These are phyloP conservation scores for Isochrysis galbana DNA, from an alignment of 78 protist species.

Conservation along the genomic window DNA sequence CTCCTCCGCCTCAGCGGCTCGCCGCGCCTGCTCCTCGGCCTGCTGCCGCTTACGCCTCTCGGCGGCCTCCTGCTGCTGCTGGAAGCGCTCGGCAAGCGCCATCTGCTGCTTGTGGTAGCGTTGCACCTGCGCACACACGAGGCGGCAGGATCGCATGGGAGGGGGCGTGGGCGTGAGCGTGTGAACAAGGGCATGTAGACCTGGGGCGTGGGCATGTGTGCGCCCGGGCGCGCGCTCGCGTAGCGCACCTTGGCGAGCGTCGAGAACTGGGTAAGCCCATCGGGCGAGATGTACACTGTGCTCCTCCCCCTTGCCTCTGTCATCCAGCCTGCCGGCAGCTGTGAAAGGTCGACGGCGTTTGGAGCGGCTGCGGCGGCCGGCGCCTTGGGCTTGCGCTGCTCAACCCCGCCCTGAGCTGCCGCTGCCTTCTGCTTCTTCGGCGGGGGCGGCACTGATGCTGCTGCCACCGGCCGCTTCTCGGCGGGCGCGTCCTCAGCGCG, in stretches of 20 bases:
- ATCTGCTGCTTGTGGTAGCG: not conserved
- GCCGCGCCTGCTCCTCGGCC: not conserved
- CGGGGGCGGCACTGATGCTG: not conserved
- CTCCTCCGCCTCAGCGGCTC: no score
- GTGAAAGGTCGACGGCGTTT: not conserved
- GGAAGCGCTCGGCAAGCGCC: not conserved
- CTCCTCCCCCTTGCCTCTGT: not conserved
- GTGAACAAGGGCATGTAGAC: no score
- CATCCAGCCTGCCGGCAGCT: not conserved
- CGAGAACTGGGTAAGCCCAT: not conserved
- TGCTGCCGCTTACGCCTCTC: not conserved
- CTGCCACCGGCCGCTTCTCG: not conserved
- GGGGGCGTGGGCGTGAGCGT: no score
- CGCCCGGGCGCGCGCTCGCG: no score
- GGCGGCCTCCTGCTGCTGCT: not conserved
- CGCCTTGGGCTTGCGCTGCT: not conserved
- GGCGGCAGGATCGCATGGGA: no score
- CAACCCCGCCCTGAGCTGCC: no score
- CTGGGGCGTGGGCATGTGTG: no score
- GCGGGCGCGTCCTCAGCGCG: not conserved
- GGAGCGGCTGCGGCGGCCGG: not conserved
- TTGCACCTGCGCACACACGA: no score
- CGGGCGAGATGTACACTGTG: not conserved
- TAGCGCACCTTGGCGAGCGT: constrained; percentile 3
- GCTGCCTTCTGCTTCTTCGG: not conserved